Base-by-base conservation (phyloP, 2,329 filamentous ascomycete species). In the Pseudogymnoascus sp. region DNA sequence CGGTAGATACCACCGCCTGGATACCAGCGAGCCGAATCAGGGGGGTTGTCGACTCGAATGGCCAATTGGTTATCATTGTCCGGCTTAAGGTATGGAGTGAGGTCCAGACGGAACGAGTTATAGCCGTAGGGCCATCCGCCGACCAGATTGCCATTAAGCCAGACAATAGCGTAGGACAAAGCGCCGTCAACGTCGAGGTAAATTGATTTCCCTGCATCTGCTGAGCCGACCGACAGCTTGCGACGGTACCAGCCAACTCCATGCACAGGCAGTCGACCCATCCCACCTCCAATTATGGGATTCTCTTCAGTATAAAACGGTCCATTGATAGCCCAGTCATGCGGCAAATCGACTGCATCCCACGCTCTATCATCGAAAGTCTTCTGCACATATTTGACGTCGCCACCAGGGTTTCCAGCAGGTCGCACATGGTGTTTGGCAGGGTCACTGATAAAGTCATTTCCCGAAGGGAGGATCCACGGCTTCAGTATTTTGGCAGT, bases 231-330 rank as follows among this genome's bases (percentile, higher is more conserved):
- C 0, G 69, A 66, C 0, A 82, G 10, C 2, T 70, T 77, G 23
- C 75, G 73, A 3, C 80, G 78, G 65, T 83, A 83, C 81, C 80
- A 82, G 2, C 78, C 80, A 1, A 84, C 76, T 1, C 81, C 81
- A n/a, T 82, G 76, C 23, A 76, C 73, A 0, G 81, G 81, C 28
- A 84, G 68, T 1, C 77, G 72, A 12, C 77, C 78, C 70, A 76
- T 75, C 4, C 74, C 74, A 2, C 76, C 76, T 5, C 50, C 50
- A 56, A 56, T 56, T 6, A 56, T 56, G 2, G 68, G 70, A 5
- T 77, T 71, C 1, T 70, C 71, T 2, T 72, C 68, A 0, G 71
- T 69, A 72, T 72, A 68, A 63, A 81, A 82, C 0, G 78, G 77
- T 0, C 78, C 78, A 7, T 73, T 72, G 65, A 81, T 77, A 18